Evolutionary conservation across 306 rosid species (phyloP).

Genomic region (Albizia julibrissin): DNA sequence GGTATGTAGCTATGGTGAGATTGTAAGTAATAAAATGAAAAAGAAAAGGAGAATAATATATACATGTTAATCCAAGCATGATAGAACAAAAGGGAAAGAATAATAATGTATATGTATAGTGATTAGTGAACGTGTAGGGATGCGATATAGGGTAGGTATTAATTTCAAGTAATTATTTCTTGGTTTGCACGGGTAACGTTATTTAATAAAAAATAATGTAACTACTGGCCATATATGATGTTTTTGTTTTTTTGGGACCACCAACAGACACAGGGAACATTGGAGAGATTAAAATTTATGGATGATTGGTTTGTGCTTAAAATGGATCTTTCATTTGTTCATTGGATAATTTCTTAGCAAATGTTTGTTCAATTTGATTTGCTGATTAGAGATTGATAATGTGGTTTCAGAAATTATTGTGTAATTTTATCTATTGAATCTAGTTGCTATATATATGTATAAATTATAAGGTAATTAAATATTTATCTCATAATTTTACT

Average conservation of each 20-base stretch:
- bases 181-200: background rate
- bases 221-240: background rate
- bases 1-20: background rate
- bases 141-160: background rate
- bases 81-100: background rate
- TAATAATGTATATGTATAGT: background rate
- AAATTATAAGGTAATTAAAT: too few relatives aligned
- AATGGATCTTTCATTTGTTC: background rate
- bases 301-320: background rate
- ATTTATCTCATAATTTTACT: too few relatives aligned
- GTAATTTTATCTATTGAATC: background rate
- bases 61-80: background rate
- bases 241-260: background rate
- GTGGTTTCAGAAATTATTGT: background rate
- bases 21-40: background rate
- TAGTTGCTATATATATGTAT: too few relatives aligned
- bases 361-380: background rate
- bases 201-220: background rate
- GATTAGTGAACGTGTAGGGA: background rate
- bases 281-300: background rate
- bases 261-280: background rate
- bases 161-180: background rate
- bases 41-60: background rate
- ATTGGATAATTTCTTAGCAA: background rate
- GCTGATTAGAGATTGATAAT: background rate